phyloP scores from a whole-genome alignment of 371 early-diverging fungal species.

The Mucor mucedo region DNA sequence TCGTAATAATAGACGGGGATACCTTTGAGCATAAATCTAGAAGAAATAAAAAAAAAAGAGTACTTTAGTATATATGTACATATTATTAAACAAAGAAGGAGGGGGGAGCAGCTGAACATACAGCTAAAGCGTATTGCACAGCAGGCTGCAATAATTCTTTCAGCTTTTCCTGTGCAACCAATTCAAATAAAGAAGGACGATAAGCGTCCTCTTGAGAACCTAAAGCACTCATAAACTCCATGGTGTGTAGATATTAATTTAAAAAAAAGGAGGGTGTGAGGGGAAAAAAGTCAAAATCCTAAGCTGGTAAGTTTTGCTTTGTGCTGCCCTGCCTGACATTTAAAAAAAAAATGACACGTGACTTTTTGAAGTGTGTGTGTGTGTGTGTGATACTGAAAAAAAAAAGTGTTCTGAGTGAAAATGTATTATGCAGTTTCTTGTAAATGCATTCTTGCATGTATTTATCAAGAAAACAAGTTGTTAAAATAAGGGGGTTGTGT shows the following conservation, averaged over 20 bases:
- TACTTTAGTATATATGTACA: neutral
- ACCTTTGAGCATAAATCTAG: constrained; percentile 86
- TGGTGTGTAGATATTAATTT: constrained; percentile 26
- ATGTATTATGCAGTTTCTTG: neutral
- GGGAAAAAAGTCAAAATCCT: too few relatives aligned
- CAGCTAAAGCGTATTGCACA: constrained; percentile 82
- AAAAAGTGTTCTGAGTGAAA: neutral
- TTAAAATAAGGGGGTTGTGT: neutral
- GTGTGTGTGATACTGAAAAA: too few relatives aligned
- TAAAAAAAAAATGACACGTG: too few relatives aligned
- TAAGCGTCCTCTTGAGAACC: constrained; percentile 73
- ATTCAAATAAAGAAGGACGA: constrained; percentile 90
- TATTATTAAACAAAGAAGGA: neutral
- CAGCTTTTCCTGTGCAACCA: constrained; percentile 85
- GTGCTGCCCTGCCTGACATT: too few relatives aligned
- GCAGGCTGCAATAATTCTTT: constrained; percentile 86
- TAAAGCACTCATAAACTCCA: constrained; percentile 89
- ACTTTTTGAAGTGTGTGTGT: too few relatives aligned
- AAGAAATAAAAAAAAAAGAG: neutral
- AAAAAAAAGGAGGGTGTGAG: neutral
- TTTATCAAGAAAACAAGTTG: neutral
- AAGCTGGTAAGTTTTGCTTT: too few relatives aligned
- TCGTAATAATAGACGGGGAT: constrained; percentile 82
- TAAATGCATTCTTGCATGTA: neutral
- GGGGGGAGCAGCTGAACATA: constrained; percentile 43